phyloP scores from a whole-genome alignment of 495 filamentous ascomycete species.

The Rostrohypoxylon terebratum region DNA sequence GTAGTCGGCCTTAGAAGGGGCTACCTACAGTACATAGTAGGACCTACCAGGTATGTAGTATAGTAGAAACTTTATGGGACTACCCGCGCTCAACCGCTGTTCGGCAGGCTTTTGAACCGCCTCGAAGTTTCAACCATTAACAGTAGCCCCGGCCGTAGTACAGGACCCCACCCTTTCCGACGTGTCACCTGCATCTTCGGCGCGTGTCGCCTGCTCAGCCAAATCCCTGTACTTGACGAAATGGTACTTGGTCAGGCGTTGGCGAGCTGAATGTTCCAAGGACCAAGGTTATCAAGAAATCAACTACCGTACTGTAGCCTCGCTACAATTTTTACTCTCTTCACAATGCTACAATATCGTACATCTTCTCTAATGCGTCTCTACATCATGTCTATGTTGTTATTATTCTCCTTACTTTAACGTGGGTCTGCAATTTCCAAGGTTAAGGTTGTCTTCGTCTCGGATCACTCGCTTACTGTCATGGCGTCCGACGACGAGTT shows the following conservation, averaged over 20 bases:
- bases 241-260: slow-evolving; percentile 18
- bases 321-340: not conserved
- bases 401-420: not conserved
- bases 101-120: not conserved
- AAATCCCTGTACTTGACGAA: slow-evolving; percentile 18
- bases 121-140: not conserved
- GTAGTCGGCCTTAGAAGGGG: slow-evolving; percentile 14
- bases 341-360: slow-evolving; percentile 7
- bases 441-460: slow-evolving; percentile 3
- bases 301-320: slow-evolving; percentile 5
- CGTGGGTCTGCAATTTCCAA: not conserved
- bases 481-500: slow-evolving; percentile 30
- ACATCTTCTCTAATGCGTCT: slow-evolving; percentile 6
- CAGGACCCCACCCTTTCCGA: slow-evolving; percentile 43
- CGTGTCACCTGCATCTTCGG: slow-evolving; percentile 40
- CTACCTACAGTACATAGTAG: too few species aligned
- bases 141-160: slow-evolving; percentile 17
- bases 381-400: not conserved
- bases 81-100: slow-evolving; percentile 24
- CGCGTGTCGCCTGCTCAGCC: slow-evolving; percentile 45
- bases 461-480: not conserved
- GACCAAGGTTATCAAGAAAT: too few species aligned
- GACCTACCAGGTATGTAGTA: too few species aligned
- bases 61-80: slow-evolving; percentile 34
- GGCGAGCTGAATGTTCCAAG: slow-evolving; percentile 16